Percentiles rank a stretch among this genome's conserved stretches.
Evolutionary conservation across 371 early-diverging fungal species (phyloP).

Genomic region (Apophysomyces elegans): DNA sequence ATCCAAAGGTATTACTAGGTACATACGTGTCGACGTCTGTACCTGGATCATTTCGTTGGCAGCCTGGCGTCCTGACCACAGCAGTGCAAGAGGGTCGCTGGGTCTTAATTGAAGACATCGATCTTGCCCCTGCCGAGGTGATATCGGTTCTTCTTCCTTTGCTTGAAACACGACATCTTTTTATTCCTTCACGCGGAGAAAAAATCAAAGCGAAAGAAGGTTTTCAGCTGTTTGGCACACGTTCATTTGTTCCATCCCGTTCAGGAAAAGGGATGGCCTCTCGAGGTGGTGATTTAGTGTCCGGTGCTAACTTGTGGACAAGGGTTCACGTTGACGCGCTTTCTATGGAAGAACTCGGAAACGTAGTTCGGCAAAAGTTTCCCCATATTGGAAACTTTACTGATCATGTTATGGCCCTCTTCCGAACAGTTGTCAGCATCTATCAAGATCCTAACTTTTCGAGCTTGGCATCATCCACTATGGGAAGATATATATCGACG

Average conservation of each 20-base stretch:
- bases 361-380: slow-evolving; percentile 67
- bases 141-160: slow-evolving; percentile 94
- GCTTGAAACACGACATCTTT: slow-evolving; percentile 92
- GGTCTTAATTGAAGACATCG: slow-evolving; percentile 99
- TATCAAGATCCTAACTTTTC: slow-evolving; percentile 64
- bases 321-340: slow-evolving; percentile 71
- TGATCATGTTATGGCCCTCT: slow-evolving; percentile 64
- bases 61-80: slow-evolving; percentile 93
- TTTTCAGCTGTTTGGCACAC: slow-evolving; percentile 98
- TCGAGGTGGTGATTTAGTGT: slow-evolving; percentile 59
- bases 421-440: slow-evolving; percentile 57
- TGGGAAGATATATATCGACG: slow-evolving; percentile 62
- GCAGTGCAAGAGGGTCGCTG: slow-evolving; percentile 97
- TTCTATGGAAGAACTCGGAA: slow-evolving; percentile 64
- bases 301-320: slow-evolving; percentile 84
- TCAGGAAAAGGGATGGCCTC: slow-evolving; percentile 49
- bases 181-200: slow-evolving; percentile 96
- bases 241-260: slow-evolving; percentile 59
- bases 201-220: slow-evolving; percentile 87
- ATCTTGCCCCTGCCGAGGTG: slow-evolving; percentile 98
- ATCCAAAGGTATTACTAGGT: slow-evolving; percentile 96
- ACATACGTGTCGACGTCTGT: slow-evolving; percentile 94
- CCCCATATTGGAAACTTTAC: slow-evolving; percentile 58
- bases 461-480: slow-evolving; percentile 52
- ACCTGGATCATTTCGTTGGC: slow-evolving; percentile 96